Percentiles rank a stretch among this genome's conserved stretches.
Conservation (phyloP, 257 asterid genomes). For the Asclepias syriaca region DNA sequence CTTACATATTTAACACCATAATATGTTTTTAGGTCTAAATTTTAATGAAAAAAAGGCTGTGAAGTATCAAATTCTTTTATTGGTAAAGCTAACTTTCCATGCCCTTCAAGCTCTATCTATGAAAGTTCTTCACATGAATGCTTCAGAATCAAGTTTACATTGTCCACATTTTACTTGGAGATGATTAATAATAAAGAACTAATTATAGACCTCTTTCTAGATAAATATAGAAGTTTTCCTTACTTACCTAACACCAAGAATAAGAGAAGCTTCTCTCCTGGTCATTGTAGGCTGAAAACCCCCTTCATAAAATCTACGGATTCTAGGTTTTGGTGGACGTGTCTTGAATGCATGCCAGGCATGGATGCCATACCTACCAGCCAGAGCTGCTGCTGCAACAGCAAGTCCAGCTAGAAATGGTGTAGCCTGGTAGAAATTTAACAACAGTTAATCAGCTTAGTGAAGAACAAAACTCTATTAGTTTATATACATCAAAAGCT, state of each 20-base stretch:
- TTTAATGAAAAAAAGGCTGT: background rate
- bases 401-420: slow-evolving; percentile 40
- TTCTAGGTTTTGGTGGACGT: slow-evolving; percentile 27
- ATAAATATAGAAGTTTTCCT: background rate
- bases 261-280: slow-evolving; percentile 39
- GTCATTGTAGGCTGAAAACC: slow-evolving; percentile 39
- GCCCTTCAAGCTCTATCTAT: background rate
- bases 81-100: background rate
- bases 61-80: background rate
- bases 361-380: slow-evolving; percentile 39
- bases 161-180: background rate
- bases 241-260: slow-evolving; percentile 31
- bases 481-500: background rate
- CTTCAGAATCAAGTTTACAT: background rate
- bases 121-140: background rate
- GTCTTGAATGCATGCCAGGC: slow-evolving; percentile 43
- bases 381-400: slow-evolving; percentile 38
- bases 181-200: background rate
- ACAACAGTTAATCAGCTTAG: background rate
- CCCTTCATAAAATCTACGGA: slow-evolving; percentile 35
- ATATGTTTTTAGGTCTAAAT: background rate
- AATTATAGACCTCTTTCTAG: background rate
- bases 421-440: slow-evolving; percentile 27
- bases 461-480: background rate
- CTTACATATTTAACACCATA: background rate